Evolutionary conservation across 2,329 filamentous ascomycete species (phyloP).

Genomic region (Herpotrichia juniperi): DNA sequence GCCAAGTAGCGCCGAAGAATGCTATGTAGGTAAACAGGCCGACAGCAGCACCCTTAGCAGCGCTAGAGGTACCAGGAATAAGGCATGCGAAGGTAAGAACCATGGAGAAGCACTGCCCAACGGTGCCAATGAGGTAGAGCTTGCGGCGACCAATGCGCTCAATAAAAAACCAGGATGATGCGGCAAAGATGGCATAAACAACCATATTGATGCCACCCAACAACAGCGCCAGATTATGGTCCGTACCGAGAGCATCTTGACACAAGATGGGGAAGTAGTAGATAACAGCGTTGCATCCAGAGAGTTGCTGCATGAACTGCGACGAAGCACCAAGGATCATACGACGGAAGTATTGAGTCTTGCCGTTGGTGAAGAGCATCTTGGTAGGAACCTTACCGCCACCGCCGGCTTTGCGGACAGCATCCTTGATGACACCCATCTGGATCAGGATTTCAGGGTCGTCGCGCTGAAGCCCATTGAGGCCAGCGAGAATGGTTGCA

Average conservation of each 20-base stretch:
- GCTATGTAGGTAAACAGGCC: conserved; percentile 54
- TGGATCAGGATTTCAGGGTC: not conserved
- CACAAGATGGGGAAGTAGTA: conserved; percentile 55
- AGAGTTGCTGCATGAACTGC: conserved; percentile 44
- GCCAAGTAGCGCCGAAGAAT: conserved; percentile 50
- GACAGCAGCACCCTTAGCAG: conserved; percentile 42
- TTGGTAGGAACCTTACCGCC: too few species aligned
- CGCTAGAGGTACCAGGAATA: conserved; percentile 41
- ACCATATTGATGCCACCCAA: conserved; percentile 52
- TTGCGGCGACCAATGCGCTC: conserved; percentile 36
- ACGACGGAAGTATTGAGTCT: conserved; percentile 47
- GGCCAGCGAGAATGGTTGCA: conserved; percentile 46
- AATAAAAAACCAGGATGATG: conserved; percentile 49
- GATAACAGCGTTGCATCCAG: conserved; percentile 34
- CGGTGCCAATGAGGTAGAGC: conserved; percentile 41
- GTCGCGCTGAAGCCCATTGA: conserved; percentile 45
- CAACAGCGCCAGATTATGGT: conserved; percentile 51
- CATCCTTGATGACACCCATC: too few species aligned
- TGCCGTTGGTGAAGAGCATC: conserved; percentile 47
- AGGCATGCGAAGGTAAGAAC: conserved; percentile 46
- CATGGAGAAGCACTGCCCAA: conserved; percentile 45
- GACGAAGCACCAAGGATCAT: conserved; percentile 48
- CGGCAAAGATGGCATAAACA: conserved; percentile 37
- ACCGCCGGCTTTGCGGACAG: too few species aligned
- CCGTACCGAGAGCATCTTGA: conserved; percentile 54